phyloP scores from a whole-genome alignment of 2,329 filamentous ascomycete species.

The Microcyclosporella mali region DNA sequence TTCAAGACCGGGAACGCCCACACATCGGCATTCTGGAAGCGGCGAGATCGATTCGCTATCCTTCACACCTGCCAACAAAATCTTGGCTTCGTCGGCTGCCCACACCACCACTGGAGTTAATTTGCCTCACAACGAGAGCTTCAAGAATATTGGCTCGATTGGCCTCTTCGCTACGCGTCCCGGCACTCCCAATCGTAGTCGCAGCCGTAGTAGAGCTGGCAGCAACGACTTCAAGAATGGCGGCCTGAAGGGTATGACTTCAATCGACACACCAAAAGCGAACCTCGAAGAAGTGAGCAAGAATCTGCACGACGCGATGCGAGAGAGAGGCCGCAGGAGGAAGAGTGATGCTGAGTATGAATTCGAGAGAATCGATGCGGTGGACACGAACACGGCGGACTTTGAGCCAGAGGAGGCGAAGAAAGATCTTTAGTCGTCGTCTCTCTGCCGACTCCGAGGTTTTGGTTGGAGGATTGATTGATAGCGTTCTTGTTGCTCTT shows the following conservation, averaged over 20 bases:
- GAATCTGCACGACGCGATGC: constrained; percentile 81
- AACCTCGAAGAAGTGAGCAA: constrained; percentile 76
- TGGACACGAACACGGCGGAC: constrained; percentile 14
- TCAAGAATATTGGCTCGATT: constrained; percentile 79
- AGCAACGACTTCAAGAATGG: constrained; percentile 20
- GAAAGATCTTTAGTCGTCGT: constrained; percentile 16
- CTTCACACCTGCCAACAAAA: constrained; percentile 22
- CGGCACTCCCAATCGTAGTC: constrained; percentile 69
- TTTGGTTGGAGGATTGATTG: too few species aligned
- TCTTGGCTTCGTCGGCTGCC: constrained; percentile 9
- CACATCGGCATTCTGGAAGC: constrained; percentile 18
- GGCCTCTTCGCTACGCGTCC: constrained; percentile 87
- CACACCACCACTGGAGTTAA: constrained; percentile 38
- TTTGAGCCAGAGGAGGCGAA: constrained; percentile 19
- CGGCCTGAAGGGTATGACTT: constrained; percentile 11
- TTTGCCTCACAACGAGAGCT: constrained; percentile 83
- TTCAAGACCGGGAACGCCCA: constrained; percentile 24
- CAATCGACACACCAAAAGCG: constrained; percentile 54
- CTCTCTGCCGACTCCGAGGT: too few species aligned
- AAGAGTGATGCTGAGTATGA: constrained; percentile 28
- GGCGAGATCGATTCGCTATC: constrained; percentile 24
- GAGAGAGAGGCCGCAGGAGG: constrained; percentile 62
- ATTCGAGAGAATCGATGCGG: constrained; percentile 15
- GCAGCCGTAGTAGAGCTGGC: constrained; percentile 54
- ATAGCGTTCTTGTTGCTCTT: too few species aligned